A percentile compares a stretch with the other conserved stretches of the same genome.
These are phyloP conservation scores for Nitzschia palea DNA, from an alignment of 108 stramenopile species.

Conservation along the genomic window DNA sequence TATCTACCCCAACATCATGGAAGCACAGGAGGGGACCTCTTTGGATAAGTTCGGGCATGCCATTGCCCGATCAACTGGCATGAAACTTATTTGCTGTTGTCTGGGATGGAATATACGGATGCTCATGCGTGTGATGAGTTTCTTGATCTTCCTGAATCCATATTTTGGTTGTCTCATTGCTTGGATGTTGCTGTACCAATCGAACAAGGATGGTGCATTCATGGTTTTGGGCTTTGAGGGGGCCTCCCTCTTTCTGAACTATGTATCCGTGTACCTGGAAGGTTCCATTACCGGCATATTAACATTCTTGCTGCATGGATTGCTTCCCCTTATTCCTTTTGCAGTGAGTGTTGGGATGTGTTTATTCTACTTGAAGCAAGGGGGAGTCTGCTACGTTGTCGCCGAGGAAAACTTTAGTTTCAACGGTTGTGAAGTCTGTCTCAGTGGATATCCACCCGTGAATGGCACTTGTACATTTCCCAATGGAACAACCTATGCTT, in stretches of 20 bases:
- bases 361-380: constrained; percentile 24
- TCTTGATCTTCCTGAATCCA: constrained; percentile 24
- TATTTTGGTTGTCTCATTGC: constrained; percentile 34
- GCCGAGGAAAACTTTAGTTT: constrained; percentile 10
- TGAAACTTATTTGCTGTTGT: constrained; percentile 24
- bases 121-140: constrained; percentile 1
- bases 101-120: constrained; percentile 20
- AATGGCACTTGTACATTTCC: not conserved
- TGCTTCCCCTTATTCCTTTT: constrained; percentile 16
- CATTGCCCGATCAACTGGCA: not conserved
- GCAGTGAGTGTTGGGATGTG: constrained; percentile 7
- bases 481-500: not conserved
- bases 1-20: constrained; percentile 14
- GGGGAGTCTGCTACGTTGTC: constrained; percentile 28
- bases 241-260: constrained; percentile 16
- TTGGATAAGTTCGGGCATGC: not conserved
- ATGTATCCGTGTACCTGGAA: constrained; percentile 21
- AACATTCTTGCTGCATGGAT: constrained; percentile 8
- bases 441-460: constrained; percentile 5
- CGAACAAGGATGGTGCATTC: constrained; percentile 21
- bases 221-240: constrained; percentile 29
- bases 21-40: not conserved
- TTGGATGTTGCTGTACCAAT: constrained; percentile 30
- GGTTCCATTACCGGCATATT: constrained; percentile 3
- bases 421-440: constrained; percentile 27